phyloP scores from a whole-genome alignment of 2,329 filamentous ascomycete genomes.

The Onygenales sp. region DNA sequence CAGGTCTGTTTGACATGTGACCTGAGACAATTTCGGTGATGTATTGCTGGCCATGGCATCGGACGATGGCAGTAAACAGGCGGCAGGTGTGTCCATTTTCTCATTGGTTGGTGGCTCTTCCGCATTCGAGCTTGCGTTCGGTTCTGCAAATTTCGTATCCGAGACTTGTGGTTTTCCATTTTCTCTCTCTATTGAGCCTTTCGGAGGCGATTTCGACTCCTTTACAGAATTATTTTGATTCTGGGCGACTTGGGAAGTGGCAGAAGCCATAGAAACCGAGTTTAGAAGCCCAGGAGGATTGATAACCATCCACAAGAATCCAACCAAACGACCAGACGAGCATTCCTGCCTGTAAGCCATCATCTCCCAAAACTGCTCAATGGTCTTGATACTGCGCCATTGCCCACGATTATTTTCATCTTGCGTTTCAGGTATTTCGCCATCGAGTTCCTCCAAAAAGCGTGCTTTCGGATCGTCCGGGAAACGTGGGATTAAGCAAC shows the following conservation, averaged over 20 bases:
- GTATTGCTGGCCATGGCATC: background rate
- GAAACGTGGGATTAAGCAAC: slow-evolving; percentile 80
- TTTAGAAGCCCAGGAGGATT: slow-evolving; percentile 45
- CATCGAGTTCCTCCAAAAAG: slow-evolving; percentile 80
- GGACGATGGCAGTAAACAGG: background rate
- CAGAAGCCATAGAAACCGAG: slow-evolving; percentile 19
- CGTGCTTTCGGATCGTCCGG: slow-evolving; percentile 93
- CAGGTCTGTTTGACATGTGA: slow-evolving; percentile 24
- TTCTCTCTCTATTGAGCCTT: background rate
- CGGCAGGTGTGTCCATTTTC: too few relatives aligned
- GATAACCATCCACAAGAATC: slow-evolving; percentile 90
- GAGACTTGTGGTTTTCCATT: background rate
- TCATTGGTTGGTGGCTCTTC: background rate
- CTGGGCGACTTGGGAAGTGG: background rate
- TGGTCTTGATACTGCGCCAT: slow-evolving; percentile 73
- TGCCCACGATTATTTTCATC: slow-evolving; percentile 50
- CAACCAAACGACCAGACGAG: slow-evolving; percentile 81
- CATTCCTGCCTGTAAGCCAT: slow-evolving; percentile 97
- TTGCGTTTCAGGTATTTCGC: slow-evolving; percentile 54
- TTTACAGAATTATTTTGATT: background rate
- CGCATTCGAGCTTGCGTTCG: too few relatives aligned
- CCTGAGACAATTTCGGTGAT: background rate
- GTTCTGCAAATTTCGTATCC: background rate
- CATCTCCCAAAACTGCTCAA: slow-evolving; percentile 97
- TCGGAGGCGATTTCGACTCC: background rate